These are phyloP conservation scores for Kregervanrija delftensis DNA, from an alignment of 805 yeast species.

Conservation along the genomic window DNA sequence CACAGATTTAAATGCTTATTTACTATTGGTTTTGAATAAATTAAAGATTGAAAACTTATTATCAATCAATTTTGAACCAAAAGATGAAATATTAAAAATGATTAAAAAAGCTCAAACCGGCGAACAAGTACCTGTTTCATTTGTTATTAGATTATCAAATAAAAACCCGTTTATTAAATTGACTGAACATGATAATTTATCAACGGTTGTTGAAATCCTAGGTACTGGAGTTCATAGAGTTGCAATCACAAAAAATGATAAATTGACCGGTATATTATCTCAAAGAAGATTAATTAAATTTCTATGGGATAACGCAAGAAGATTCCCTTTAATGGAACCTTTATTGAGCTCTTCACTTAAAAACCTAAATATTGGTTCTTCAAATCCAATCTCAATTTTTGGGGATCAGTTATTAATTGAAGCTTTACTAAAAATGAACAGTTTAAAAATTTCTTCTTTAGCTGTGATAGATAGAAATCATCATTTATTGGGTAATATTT, in stretches of 20 bases:
- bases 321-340: constrained; percentile 76
- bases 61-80: constrained; percentile 26
- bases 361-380: constrained; percentile 68
- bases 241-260: constrained; percentile 55
- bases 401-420: constrained; percentile 87
- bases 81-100: constrained; percentile 34
- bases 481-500: constrained; percentile 81
- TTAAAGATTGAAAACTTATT: constrained; percentile 33
- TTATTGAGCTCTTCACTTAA: constrained; percentile 61
- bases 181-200: constrained; percentile 59
- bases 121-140: constrained; percentile 84
- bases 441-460: constrained; percentile 75
- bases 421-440: constrained; percentile 81
- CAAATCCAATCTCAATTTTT: constrained; percentile 67
- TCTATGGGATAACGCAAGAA: constrained; percentile 88
- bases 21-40: constrained; percentile 78
- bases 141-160: constrained; percentile 76
- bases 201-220: constrained; percentile 73
- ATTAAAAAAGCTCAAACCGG: constrained; percentile 71
- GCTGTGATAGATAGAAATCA: constrained; percentile 83
- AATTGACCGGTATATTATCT: constrained; percentile 77
- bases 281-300: constrained; percentile 83
- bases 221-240: constrained; percentile 96
- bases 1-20: constrained; percentile 81
- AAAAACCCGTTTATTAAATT: constrained; percentile 84